Evolutionary conservation across 179 eudicot species (phyloP).

Genomic region (Kewa caespitosa): DNA sequence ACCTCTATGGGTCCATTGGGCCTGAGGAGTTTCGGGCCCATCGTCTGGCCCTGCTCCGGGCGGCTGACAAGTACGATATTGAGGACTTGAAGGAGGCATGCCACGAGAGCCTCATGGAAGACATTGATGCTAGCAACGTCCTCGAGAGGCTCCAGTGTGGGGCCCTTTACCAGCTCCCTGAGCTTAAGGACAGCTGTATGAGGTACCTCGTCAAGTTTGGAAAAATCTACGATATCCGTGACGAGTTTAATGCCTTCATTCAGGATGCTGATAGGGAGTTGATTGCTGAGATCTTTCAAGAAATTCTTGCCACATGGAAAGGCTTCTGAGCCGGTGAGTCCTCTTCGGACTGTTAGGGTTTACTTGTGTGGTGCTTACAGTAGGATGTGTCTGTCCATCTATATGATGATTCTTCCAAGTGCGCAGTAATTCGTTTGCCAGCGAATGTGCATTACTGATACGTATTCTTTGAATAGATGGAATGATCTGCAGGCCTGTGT

Average conservation of each 20-base stretch:
- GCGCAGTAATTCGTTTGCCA: neutral
- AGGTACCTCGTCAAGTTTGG: slow-evolving; percentile 78
- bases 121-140: slow-evolving; percentile 69
- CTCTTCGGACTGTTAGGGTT: no score
- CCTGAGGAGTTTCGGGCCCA: slow-evolving; percentile 56
- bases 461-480: neutral
- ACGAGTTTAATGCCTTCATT: slow-evolving; percentile 66
- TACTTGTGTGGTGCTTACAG: neutral
- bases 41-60: slow-evolving; percentile 62
- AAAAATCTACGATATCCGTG: slow-evolving; percentile 71
- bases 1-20: slow-evolving; percentile 62
- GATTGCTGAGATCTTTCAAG: slow-evolving; percentile 66
- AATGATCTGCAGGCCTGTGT: neutral
- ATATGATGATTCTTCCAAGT: no score
- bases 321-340: slow-evolving; percentile 67
- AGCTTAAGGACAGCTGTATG: slow-evolving; percentile 66
- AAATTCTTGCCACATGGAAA: slow-evolving; percentile 80
- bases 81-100: slow-evolving; percentile 75
- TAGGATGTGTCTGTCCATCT: neutral
- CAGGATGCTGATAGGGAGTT: slow-evolving; percentile 73
- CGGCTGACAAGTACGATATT: slow-evolving; percentile 86
- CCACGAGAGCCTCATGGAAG: slow-evolving; percentile 74
- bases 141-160: slow-evolving; percentile 82
- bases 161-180: slow-evolving; percentile 58
- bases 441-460: neutral